Evolutionary conservation across 129 eudicot species (phyloP), one percentile per base, ranked within the genome.

Genomic region (Erigeron canadensis): DNA sequence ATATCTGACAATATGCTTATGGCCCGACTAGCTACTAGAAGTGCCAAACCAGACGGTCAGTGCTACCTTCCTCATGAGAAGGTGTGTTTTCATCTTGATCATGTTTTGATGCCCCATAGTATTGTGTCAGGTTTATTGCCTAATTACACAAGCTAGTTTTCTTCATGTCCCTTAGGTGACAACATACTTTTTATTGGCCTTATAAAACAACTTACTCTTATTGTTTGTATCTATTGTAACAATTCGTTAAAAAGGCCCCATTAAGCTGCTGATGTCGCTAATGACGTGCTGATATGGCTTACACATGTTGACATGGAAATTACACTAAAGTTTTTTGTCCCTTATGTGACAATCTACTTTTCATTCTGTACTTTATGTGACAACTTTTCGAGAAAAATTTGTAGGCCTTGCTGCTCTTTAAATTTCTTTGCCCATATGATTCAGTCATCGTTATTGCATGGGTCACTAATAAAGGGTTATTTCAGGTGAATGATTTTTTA

Each of bases 21-120:
- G 93, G 97, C 99, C 15, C 91, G 96, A 51, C 84, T 94, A 69
- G 99, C 99, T 67, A 94, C 99, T 11, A 86, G 75, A 83, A 80
- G 84, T 72, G 96, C 99, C 17, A 94, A 94, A 78, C 97, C 99
- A 72, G 85, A 89, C 76, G 97, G 97, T 43, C 97, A 90, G 71
- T 87, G 83, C 71, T 81, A 84, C 67, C 89, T 94, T 66, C 91
- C 96, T 77, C 76, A 70, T 23, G 94, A 90, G 69, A 81, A 94
- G 89, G 98, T 89, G 63, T 34, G 37, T 50, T 57, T 18, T 70
- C 5, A 8, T 44, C 59, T 12, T 41, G n/a, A 34, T 48, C 18
- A 17, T 43, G 23, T 75, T 46, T 28, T 46, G n/a, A 34, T 37
- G 4, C n/a, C n/a, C 58, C 42, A n/a, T 23, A 34, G 8, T 18